phyloP scores from a whole-genome alignment of 2,329 filamentous ascomycete species.

The Cytospora leucostoma region DNA sequence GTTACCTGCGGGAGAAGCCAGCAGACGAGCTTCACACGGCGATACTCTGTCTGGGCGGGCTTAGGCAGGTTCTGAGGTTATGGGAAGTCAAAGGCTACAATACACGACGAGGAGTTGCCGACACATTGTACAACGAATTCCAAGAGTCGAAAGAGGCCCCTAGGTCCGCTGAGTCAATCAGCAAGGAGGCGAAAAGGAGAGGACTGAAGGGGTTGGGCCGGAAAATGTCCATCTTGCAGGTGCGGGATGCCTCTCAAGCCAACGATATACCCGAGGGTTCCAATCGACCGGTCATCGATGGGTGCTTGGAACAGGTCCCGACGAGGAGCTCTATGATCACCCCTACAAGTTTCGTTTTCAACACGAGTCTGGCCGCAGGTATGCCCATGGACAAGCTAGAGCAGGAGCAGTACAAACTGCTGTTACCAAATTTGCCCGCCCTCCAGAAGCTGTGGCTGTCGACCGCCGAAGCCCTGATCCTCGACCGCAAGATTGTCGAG shows the following conservation, averaged over 20 bases:
- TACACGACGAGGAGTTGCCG: conserved; percentile 58
- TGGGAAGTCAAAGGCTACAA: conserved; percentile 71
- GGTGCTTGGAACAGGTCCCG: conserved; percentile 21
- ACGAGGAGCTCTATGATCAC: conserved; percentile 31
- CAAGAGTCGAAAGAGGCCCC: conserved; percentile 27
- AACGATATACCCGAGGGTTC: conserved; percentile 20
- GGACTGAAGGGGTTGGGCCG: conserved; percentile 56
- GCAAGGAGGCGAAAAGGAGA: conserved; percentile 51
- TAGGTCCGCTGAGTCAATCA: conserved; percentile 43
- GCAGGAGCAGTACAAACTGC: conserved; percentile 50
- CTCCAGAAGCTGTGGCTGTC: conserved; percentile 64
- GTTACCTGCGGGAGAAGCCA: conserved; percentile 64
- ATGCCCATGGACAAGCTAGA: conserved; percentile 61
- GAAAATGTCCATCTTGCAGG: conserved; percentile 54
- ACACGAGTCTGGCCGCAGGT: conserved; percentile 61
- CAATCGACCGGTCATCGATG: not conserved
- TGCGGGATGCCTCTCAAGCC: conserved; percentile 36
- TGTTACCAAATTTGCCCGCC: conserved; percentile 58
- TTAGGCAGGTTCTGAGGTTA: conserved; percentile 63
- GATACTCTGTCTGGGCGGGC: conserved; percentile 60
- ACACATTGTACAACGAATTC: conserved; percentile 59
- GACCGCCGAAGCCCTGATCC: conserved; percentile 63
- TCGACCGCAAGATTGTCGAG: conserved; percentile 60
- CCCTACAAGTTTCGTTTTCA: conserved; percentile 52
- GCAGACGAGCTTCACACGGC: conserved; percentile 64